These are phyloP conservation scores for Prunus kanzakura DNA, from an alignment of 306 rosid species.

Conservation along the genomic window DNA sequence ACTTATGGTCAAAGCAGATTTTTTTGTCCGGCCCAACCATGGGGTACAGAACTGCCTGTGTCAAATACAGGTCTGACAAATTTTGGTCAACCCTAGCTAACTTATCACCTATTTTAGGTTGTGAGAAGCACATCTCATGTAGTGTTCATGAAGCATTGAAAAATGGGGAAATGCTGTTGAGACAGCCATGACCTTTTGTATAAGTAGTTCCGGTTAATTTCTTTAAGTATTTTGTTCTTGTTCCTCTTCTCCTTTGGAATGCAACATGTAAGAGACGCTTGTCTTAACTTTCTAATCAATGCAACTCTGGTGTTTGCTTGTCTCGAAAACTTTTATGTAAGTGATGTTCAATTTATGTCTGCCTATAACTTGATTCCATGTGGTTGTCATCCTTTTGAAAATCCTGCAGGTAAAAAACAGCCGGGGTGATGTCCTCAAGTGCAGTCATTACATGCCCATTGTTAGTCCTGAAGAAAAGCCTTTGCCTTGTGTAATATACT, in stretches of 20 bases:
- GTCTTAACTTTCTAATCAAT: neutral
- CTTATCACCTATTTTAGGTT: neutral
- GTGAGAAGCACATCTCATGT: neutral
- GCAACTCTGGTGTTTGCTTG: neutral
- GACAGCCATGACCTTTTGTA: neutral
- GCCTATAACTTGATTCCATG: neutral
- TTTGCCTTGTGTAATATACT: constrained; percentile 91
- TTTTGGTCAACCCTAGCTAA: neutral
- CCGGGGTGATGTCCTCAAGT: constrained; percentile 78
- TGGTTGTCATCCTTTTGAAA: constrained; percentile 19
- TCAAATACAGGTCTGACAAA: neutral
- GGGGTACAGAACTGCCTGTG: neutral
- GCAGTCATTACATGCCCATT: constrained; percentile 90
- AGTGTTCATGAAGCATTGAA: neutral
- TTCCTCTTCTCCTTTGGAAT: neutral
- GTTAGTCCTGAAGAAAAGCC: constrained; percentile 88
- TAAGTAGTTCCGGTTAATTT: neutral
- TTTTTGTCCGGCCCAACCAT: neutral
- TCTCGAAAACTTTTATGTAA: neutral
- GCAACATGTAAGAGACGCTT: neutral
- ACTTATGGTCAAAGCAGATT: neutral
- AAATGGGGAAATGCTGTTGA: neutral
- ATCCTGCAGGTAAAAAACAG: constrained; percentile 77
- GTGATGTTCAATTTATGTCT: constrained; percentile 4
- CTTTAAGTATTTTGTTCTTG: neutral